Evolutionary conservation across 2,329 filamentous ascomycete species (phyloP).

Genomic region (Colletotrichum tanaceti): DNA sequence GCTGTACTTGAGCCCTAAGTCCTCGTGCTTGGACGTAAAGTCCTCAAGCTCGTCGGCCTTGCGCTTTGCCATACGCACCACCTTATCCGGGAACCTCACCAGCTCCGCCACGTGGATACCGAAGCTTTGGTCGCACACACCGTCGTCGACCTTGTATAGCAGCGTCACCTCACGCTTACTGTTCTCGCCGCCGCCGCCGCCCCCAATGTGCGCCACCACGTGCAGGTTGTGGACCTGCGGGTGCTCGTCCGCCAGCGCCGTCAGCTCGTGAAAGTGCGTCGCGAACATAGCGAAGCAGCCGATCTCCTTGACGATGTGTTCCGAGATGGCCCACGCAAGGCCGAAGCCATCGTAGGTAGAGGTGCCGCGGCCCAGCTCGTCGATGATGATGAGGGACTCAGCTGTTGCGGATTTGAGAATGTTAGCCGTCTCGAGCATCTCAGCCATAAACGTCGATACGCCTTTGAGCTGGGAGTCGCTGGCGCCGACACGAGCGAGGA

Average conservation of each 20-base stretch:
- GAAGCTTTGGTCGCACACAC: slow-evolving; percentile 96
- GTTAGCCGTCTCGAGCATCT: slow-evolving; percentile 99
- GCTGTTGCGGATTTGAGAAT: slow-evolving; percentile 96
- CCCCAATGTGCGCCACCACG: slow-evolving; percentile 91
- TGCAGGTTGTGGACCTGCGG: slow-evolving; percentile 92
- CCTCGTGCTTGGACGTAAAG: slow-evolving; percentile 83
- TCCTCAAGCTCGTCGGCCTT: slow-evolving; percentile 99
- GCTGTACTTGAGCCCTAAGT: slow-evolving; percentile 70
- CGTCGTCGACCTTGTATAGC: slow-evolving; percentile 95
- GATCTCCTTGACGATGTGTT: slow-evolving; percentile 96
- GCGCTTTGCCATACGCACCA: slow-evolving; percentile 98
- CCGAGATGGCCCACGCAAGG: slow-evolving; percentile 98
- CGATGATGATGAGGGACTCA: slow-evolving; percentile 97
- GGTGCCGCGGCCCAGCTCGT: slow-evolving; percentile 94
- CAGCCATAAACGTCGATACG: slow-evolving; percentile 98
- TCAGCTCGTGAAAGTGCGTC: slow-evolving; percentile 98
- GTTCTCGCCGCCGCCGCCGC: slow-evolving; percentile 58
- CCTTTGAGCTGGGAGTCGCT: slow-evolving; percentile 97
- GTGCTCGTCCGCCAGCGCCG: slow-evolving; percentile 86
- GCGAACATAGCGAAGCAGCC: slow-evolving; percentile 95
- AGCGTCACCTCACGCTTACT: slow-evolving; percentile 88
- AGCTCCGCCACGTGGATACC: slow-evolving; percentile 98
- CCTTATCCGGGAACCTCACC: slow-evolving; percentile 95
- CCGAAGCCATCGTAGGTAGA: slow-evolving; percentile 99
- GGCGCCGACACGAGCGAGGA: slow-evolving; percentile 94